Percentiles rank a stretch among this genome's conserved stretches.
Evolutionary conservation across 371 early-diverging fungal genomes (phyloP).

Genomic region (Zychaea mexicana): DNA sequence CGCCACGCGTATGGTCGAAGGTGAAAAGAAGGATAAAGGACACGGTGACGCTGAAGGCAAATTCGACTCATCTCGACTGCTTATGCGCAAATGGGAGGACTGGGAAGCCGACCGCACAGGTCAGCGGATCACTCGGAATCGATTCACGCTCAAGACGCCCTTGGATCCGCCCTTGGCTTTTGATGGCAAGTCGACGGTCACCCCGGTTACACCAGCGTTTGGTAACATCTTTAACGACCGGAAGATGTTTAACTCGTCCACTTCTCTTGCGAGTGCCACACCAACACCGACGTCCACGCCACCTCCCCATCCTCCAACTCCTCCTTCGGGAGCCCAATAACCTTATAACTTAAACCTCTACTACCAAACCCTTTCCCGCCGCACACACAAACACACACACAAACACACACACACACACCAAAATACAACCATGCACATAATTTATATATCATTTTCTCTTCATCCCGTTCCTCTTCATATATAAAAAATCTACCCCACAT

Average conservation of each 20-base stretch:
- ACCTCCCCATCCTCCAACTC: constrained; percentile 3
- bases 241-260: constrained; percentile 49
- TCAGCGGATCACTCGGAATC: constrained; percentile 30
- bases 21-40: constrained; percentile 65
- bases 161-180: constrained; percentile 28
- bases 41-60: constrained; percentile 67
- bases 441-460: neutral
- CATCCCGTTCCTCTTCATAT: neutral
- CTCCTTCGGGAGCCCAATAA: neutral
- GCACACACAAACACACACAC: neutral
- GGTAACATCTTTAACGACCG: constrained; percentile 50
- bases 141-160: constrained; percentile 37
- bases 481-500: neutral
- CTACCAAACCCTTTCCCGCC: neutral
- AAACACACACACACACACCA: neutral
- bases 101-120: constrained; percentile 73
- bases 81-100: constrained; percentile 72
- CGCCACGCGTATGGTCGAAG: constrained; percentile 78
- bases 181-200: constrained; percentile 29
- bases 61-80: constrained; percentile 64
- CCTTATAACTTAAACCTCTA: neutral
- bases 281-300: constrained; percentile 8
- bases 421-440: neutral
- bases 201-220: constrained; percentile 34
- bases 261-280: constrained; percentile 11